Percentiles rank a stretch among this genome's conserved stretches.
Conservation (phyloP, 129 eudicot genomes). For the Flaveria linearis region DNA sequence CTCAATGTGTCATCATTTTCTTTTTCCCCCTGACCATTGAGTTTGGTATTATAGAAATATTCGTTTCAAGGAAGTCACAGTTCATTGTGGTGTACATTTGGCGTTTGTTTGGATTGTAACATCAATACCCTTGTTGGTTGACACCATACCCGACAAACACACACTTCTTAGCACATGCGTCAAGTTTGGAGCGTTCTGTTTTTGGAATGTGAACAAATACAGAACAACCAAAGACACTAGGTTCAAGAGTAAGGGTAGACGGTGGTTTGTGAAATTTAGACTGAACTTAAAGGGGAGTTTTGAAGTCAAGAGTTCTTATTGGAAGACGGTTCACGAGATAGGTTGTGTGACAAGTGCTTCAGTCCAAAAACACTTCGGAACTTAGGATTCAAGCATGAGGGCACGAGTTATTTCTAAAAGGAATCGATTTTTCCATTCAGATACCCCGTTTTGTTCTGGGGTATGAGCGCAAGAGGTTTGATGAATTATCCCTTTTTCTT, state of each 20-base stretch:
- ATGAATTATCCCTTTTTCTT: background rate
- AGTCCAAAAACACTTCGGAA: background rate
- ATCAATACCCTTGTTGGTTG: background rate
- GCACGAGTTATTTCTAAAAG: background rate
- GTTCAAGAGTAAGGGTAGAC: background rate
- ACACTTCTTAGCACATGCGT: background rate
- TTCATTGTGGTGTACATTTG: background rate
- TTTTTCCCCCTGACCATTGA: background rate
- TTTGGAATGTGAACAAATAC: background rate
- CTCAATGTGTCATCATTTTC: no score
- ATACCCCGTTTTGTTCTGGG: background rate
- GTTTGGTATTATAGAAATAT: background rate
- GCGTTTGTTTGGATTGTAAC: background rate
- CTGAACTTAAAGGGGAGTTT: background rate
- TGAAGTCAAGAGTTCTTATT: background rate
- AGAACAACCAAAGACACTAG: no score
- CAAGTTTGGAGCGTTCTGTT: background rate
- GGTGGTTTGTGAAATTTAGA: background rate
- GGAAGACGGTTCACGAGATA: background rate
- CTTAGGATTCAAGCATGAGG: no score
- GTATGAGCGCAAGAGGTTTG: background rate
- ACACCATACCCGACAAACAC: no score
- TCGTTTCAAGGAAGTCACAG: background rate
- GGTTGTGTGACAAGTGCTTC: background rate
- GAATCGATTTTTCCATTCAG: background rate